Base-by-base conservation (phyloP, 768 basidiomycete genomes). In the Leucosporidium scottii region DNA sequence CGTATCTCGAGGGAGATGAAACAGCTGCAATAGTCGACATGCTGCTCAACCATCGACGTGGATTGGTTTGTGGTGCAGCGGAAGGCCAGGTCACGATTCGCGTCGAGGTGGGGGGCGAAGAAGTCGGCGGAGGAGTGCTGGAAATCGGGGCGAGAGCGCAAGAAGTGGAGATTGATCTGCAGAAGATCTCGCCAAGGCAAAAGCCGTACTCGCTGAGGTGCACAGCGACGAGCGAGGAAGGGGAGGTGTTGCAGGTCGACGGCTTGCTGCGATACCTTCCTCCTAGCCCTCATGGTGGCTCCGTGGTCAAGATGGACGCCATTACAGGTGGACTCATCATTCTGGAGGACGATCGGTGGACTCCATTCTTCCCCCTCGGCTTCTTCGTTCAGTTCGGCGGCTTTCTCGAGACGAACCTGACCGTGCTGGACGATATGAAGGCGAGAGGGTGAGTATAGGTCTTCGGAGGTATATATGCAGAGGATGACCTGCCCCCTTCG, bases 361-460 rank as follows among this genome's bases (percentile, higher is more conserved):
- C 80, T 67, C 78, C 82, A 0, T 77, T 86, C 18, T 76, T 90
- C 65, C 88, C 90, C 0, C 82, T 88, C 55, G 89, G 89, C 0
- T 91, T 87, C 77, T 90, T 89, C 72, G 85, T 88, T 0, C 76
- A 60, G 8, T 86, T 87, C 57, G 83, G 34, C 25, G 65, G 55
- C 30, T 72, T 72, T 34, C 39, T 72, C 17, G 73, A 64, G 17
- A 34, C 47, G 20, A 85, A 89, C 74, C 73, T 83, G 54, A 75
- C 85, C 1, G 76, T 82, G 8, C 79, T 87, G 53, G 79, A 85
- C 62, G 81, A 82, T 60, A 80, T 89, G 53, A 84, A 84, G 80
- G 67, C 81, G 77, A 81, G 85, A 79, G 88, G 86, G 83, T 79
- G 53, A 59, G 69, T 54, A 3, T 6, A 2, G 74, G 23, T 73